phyloP scores from a whole-genome alignment of 208 protist genomes.

The Tritrichomonas foetus region DNA sequence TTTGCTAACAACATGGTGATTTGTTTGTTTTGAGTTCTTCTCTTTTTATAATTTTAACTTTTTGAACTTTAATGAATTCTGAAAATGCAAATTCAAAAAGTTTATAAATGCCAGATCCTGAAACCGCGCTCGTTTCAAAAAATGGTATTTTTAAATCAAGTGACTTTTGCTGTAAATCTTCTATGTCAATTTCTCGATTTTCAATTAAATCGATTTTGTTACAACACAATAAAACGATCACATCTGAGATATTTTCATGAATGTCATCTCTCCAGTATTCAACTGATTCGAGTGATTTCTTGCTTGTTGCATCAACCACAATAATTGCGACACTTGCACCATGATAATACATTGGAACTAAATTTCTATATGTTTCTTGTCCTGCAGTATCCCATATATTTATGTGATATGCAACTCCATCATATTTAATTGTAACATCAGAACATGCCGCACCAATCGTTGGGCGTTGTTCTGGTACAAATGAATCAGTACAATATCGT shows the following conservation, averaged over 20 bases:
- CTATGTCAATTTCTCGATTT: neutral
- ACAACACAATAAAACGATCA: neutral
- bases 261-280: neutral
- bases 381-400: constrained; percentile 26
- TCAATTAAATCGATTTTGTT: neutral
- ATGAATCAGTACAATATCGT: neutral
- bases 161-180: neutral
- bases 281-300: neutral
- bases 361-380: neutral
- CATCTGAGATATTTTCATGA: neutral
- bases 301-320: neutral
- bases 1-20: too few species aligned
- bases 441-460: neutral
- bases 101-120: neutral
- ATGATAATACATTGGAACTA: neutral
- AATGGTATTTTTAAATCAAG: neutral
- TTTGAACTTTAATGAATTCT: too few species aligned
- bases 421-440: neutral
- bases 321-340: neutral
- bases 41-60: too few species aligned
- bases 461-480: neutral
- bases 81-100: too few species aligned
- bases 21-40: too few species aligned
- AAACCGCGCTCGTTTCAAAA: neutral
- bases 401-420: neutral